Conservation (phyloP, 345 rosid species). For the Dimocarpus longan region DNA sequence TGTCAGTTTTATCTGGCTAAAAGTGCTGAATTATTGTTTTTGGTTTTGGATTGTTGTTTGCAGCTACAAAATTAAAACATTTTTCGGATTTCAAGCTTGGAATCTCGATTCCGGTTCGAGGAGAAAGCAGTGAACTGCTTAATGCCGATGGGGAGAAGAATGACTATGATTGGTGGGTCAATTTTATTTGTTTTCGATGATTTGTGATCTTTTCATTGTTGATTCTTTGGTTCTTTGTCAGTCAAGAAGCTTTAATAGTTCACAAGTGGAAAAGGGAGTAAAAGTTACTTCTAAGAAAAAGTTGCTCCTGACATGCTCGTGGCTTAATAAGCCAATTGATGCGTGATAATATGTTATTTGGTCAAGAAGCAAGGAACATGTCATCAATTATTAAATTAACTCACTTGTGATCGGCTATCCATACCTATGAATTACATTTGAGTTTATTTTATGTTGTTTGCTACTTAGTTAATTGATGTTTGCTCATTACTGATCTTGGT, state of each 20-base stretch:
- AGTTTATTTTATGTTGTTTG: not conserved
- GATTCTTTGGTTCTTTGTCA: conserved; percentile 3
- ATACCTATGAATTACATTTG: not conserved
- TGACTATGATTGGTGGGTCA: conserved; percentile 91
- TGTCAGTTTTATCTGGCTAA: conserved; percentile 21
- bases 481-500: conserved; percentile 13
- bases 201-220: conserved; percentile 6
- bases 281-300: not conserved
- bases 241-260: conserved; percentile 12
- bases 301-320: not conserved
- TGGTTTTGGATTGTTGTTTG: conserved; percentile 22
- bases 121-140: conserved; percentile 86
- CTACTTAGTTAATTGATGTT: not conserved
- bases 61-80: conserved; percentile 83
- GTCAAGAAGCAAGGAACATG: not conserved
- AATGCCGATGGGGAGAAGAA: conserved; percentile 87
- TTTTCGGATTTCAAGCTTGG: conserved; percentile 77
- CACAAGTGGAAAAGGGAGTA: conserved; percentile 2
- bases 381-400: not conserved
- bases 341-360: not conserved
- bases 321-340: not conserved
- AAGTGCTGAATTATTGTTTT: conserved; percentile 23
- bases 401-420: not conserved
- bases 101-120: conserved; percentile 73
- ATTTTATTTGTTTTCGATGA: conserved; percentile 20